phyloP scores from a whole-genome alignment of 176 grass and related monocot species.

The Oryza meridionalis region DNA sequence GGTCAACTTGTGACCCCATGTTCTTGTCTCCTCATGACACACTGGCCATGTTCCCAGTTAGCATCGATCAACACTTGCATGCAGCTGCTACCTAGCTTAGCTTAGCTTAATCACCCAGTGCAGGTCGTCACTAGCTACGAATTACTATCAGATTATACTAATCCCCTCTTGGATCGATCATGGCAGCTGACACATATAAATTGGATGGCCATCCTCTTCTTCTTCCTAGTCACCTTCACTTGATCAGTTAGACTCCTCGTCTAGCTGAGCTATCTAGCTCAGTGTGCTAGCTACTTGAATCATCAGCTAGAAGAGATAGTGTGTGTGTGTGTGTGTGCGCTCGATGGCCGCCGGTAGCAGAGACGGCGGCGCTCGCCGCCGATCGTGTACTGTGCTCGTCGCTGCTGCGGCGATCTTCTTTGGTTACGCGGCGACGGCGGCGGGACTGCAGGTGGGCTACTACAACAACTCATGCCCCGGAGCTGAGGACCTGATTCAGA shows the following conservation, averaged over 20 bases:
- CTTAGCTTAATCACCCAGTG: not conserved
- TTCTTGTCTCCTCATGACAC: not conserved
- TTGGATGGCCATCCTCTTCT: not conserved
- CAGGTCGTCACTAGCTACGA: not conserved
- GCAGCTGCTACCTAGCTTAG: not conserved
- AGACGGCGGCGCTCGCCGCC: not conserved
- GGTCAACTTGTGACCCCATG: constrained; percentile 19
- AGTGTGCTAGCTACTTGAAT: too few species aligned
- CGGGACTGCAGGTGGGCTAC: constrained; percentile 45
- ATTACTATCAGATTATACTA: not conserved
- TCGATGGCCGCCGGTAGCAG: not conserved
- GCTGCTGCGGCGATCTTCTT: not conserved
- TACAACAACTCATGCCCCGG: constrained; percentile 29
- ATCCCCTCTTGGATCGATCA: not conserved
- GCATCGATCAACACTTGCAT: not conserved
- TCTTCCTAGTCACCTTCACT: not conserved
- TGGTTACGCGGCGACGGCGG: not conserved
- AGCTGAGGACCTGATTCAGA: constrained; percentile 41
- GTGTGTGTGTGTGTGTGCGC: not conserved
- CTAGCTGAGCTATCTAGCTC: not conserved
- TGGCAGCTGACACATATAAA: constrained; percentile 1
- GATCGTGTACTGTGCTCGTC: not conserved
- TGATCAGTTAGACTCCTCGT: not conserved
- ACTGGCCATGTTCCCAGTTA: constrained; percentile 12
- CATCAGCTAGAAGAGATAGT: not conserved